Conservation (phyloP, 108 stramenopile species). For the Chaetoceros tenuissimus region DNA sequence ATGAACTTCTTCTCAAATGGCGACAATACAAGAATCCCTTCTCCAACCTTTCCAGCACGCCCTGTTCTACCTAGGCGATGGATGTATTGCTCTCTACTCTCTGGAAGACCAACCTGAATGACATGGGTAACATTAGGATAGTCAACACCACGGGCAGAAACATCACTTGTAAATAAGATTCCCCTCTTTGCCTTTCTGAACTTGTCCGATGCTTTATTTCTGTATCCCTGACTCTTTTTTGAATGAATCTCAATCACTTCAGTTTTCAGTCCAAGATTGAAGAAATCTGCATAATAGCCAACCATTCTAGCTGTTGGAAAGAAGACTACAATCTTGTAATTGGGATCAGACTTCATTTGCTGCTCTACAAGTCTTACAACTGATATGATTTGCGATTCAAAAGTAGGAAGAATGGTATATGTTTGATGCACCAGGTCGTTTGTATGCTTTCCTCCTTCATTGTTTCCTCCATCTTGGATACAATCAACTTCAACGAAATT, state of each 20-base stretch:
- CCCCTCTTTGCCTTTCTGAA: conserved; percentile 42
- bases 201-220: conserved; percentile 47
- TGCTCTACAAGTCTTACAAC: conserved; percentile 30
- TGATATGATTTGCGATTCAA: conserved; percentile 39
- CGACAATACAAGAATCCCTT: conserved; percentile 56
- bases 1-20: conserved; percentile 34
- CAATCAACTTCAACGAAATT: conserved; percentile 57
- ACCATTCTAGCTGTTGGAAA: conserved; percentile 83
- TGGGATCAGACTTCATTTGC: conserved; percentile 42
- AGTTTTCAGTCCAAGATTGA: conserved; percentile 40
- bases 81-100: conserved; percentile 77
- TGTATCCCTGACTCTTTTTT: conserved; percentile 70
- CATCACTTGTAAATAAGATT: conserved; percentile 84
- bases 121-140: conserved; percentile 71
- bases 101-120: conserved; percentile 69
- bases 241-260: conserved; percentile 83
- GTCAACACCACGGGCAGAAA: conserved; percentile 89
- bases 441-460: conserved; percentile 23
- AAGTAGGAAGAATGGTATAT: conserved; percentile 30
- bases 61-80: conserved; percentile 96
- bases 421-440: conserved; percentile 47
- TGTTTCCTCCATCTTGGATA: conserved; percentile 19
- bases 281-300: conserved; percentile 66
- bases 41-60: conserved; percentile 70
- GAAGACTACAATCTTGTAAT: conserved; percentile 80